Base-by-base conservation (phyloP, 345 rosid genomes). In the Gossypium longicalyx region DNA sequence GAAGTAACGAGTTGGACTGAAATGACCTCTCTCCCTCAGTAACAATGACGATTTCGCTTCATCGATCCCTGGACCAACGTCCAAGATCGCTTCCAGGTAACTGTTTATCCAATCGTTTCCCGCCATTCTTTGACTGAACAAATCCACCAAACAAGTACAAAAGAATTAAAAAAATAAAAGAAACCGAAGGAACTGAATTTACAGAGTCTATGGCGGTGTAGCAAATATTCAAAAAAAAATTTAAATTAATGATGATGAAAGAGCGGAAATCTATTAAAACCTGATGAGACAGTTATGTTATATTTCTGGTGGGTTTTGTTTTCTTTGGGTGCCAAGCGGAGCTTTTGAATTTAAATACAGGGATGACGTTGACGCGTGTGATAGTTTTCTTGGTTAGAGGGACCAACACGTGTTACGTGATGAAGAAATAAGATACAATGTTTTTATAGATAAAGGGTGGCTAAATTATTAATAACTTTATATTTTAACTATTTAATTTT, bases 41-140 rank as follows among this genome's bases (percentile, higher is more conserved):
- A 94, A 74, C 73, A 93, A 76, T 43, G 98, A 87, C 49, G 85
- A 82, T 71, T 87, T 89, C 8, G 80, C 84, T 49, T 77, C 86
- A 58, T 77, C 86, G 12, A 87, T 81, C 48, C 85, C 84, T 0
- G 85, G 87, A 34, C 86, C 88, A 27, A 86, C 91, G 70, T 87
- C 93, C 47, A 89, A 85, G 47, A 89, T 89, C 41, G 91, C 91
- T 75, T 87, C 93, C 27, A 89, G 56, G 78, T 87, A 89, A 73
- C 93, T 80, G 86, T 85, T 86, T 38, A 89, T 77, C 93, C 93
- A 89, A 77, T 89, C 93, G 80, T 89, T 89, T 57, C 91, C 93
- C 76, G 93, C 91, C 93, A 89, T 87, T 20, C 12, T 45, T 22
- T 51, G 4, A 20, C 25, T 27, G 19, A 44, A 53, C 15, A 61